These are phyloP conservation scores for Miscanthus sacchariflorus DNA, from an alignment of 202 grass and related monocot genomes.

Conservation along the genomic window DNA sequence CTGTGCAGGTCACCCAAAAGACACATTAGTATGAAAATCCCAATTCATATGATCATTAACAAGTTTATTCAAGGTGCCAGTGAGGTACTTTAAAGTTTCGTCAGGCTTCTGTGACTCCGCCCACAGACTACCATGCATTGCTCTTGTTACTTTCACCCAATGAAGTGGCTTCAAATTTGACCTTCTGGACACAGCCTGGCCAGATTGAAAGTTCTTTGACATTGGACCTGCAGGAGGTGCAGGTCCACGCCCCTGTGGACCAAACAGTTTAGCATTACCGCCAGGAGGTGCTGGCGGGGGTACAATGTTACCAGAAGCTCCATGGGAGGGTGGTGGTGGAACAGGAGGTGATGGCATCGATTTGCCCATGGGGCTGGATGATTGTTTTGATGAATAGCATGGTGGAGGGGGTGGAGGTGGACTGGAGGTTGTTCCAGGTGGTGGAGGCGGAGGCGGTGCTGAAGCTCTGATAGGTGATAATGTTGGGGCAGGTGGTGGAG, in stretches of 20 bases:
- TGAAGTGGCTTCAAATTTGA: conserved; percentile 98
- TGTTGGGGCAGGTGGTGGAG: conserved; percentile 43
- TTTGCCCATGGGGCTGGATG: conserved; percentile 41
- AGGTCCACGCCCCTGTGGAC: conserved; percentile 53
- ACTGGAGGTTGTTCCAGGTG: conserved; percentile 24
- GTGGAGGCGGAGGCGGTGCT: conserved; percentile 48
- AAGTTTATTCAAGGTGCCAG: conserved; percentile 31
- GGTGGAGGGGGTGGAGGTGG: conserved; percentile 47
- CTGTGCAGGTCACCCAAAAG: conserved; percentile 54
- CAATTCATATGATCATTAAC: conserved; percentile 33
- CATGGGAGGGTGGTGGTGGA: conserved; percentile 53
- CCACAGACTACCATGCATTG: conserved; percentile 98
- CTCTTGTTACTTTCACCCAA: conserved; percentile 99
- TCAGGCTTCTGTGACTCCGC: conserved; percentile 83
- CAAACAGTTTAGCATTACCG: conserved; percentile 49
- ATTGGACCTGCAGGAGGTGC: conserved; percentile 69
- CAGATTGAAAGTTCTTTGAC: conserved; percentile 63
- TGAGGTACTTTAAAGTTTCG: conserved; percentile 68
- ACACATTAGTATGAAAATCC: conserved; percentile 49
- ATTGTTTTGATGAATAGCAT: conserved; percentile 59
- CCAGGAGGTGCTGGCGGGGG: conserved; percentile 74
- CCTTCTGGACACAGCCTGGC: conserved; percentile 61
- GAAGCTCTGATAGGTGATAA: conserved; percentile 29
- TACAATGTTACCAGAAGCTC: conserved; percentile 43
- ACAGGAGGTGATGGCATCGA: conserved; percentile 50